Evolutionary conservation across 2,329 filamentous ascomycete species (phyloP), one percentile per base, ranked within the genome.

Genomic region (Penicillium glabrum): DNA sequence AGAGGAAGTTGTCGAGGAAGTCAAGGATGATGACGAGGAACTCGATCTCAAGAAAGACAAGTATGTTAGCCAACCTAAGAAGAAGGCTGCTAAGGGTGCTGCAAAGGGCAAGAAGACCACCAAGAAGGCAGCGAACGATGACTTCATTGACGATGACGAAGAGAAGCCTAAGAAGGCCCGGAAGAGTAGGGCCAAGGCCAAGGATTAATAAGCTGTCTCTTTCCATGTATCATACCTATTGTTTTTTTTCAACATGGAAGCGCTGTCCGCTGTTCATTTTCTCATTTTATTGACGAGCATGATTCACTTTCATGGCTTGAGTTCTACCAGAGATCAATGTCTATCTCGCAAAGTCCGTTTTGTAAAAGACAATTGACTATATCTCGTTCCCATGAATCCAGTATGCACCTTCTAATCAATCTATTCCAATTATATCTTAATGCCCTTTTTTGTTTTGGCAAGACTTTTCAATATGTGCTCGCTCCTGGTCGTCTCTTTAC

Each of bases 11-110:
- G 76, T 85, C 1, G 77, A 80, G 46, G 80, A 78, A 14, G 75
- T 77, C n/a, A 73, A 86, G 43, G 85, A 82, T 1, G 88, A 88
- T 0, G 89, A 90, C 4, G 89, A 92, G 52, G 78, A 53, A 19
- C 50, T 87, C n/a, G 91, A 96, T 71, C 74, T 98, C 51, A 91
- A 89, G 69, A 96, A 93, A 71, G 95, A 99, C 76, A 98, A 97
- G 75, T 97, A 96, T 69, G 93, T 98, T 72, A 96, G 95, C 74
- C 84, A 89, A 70, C 91, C 93, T 13, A 91, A 87, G 74, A 65
- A 77, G 69, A 84, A 85, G 71, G 79, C 79, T 1, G 65, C 68
- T 1, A 58, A 58, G 51, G 45, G 52, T 26, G 37, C 47, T 47
- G 33, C 51, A 0, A 77, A 75, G 79, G 64, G 69, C 58, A 66